Evolutionary conservation across 169 alveolate genomes (phyloP), one percentile per base, ranked within the genome.

Genomic region (Plasmodium ovale): DNA sequence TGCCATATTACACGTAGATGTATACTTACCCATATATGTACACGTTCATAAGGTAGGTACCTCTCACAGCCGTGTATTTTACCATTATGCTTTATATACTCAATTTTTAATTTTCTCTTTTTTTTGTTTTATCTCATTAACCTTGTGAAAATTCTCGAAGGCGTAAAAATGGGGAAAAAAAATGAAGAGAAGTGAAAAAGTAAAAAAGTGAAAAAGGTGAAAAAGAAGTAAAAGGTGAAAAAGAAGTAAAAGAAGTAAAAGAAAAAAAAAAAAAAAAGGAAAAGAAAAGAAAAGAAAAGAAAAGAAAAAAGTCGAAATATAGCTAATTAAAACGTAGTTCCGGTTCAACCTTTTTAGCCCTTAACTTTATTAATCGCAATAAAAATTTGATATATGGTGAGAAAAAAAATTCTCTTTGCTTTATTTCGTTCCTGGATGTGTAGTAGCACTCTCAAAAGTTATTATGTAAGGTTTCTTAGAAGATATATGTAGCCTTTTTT

Each of bases 61-160:
- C 19, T 53, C 19, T 9, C 19, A 4, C 64, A 16, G 23, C 1
- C 19, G 19, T 29, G 19, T 14, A 9, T 53, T 14, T 6, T 53
- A 53, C 9, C 19, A 9, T 9, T 1, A 9, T 16, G 3, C 3
- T 53, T 53, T 0, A 53, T 16, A 53, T 29, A 1, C 23, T 53
- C 1, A 6, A 6, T 39, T 39, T 6, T 39, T 6, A 39, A 39
- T 39, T 39, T 39, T 39, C 51, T 39, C 9, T 39, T 39, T 39
- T 39, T 39, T 29, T 60, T 60, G 23, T 60, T 29, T 29, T 39
- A 27, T 60, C 6, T 60, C 47, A 14, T 60, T 60, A 25, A n/a
- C n/a, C n/a, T n/a, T n/a, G n/a, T 60, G 71, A 29, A 60, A 60
- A 60, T 60, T 47, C 71, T 29, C 19, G 29, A 31, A 60, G 14